Evolutionary conservation across 148 eudicot genomes (phyloP).

Genomic region (Cornus controversa): DNA sequence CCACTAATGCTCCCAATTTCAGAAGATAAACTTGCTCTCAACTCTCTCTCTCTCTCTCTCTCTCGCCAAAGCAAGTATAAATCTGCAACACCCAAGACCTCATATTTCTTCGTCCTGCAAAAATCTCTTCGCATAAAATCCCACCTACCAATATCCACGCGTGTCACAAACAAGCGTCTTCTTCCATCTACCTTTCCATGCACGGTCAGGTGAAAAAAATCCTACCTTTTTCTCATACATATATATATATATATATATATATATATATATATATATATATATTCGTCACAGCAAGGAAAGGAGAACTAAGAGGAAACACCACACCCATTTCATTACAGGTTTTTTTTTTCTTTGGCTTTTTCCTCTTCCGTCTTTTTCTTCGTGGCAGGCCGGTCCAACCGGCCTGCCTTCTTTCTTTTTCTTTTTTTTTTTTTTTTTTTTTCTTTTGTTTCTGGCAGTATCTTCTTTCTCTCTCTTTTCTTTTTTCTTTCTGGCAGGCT

Average conservation of each 20-base stretch:
- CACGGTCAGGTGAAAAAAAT: neutral
- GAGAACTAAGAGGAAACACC: slow-evolving; percentile 29
- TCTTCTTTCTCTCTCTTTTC: too few species aligned
- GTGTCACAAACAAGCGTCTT: neutral
- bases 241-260: too few species aligned
- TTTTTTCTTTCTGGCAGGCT: too few species aligned
- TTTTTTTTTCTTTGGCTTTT: too few species aligned
- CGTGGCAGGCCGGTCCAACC: too few species aligned
- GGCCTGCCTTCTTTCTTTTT: too few species aligned
- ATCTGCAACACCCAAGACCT: slow-evolving; percentile 3
- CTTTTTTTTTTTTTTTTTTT: too few species aligned
- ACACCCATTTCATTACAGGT: slow-evolving; percentile 22
- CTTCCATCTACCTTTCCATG: neutral
- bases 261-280: too few species aligned
- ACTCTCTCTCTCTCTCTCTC: slow-evolving; percentile 14
- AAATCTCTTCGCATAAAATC: slow-evolving; percentile 6
- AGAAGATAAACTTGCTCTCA: too few species aligned
- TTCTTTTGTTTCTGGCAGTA: too few species aligned
- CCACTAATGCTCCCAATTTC: neutral
- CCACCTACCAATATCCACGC: neutral
- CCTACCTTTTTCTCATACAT: neutral
- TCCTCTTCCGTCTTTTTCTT: too few species aligned
- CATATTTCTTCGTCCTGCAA: slow-evolving; percentile 2
- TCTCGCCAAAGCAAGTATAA: neutral
- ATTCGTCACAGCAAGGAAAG: slow-evolving; percentile 18